These are phyloP conservation scores for Flaveria linearis DNA, from an alignment of 129 eudicot species.

Conservation along the genomic window DNA sequence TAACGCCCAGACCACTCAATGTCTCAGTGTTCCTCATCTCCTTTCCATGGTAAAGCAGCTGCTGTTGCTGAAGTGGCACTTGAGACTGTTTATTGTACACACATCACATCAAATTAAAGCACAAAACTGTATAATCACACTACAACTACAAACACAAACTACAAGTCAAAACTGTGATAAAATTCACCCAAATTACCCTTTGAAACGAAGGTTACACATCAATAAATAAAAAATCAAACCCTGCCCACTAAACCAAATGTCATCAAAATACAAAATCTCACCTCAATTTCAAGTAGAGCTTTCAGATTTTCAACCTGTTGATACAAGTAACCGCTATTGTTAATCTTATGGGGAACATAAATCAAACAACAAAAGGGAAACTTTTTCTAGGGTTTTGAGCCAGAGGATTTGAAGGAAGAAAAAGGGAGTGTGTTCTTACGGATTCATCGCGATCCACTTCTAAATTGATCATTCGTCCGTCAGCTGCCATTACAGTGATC, in stretches of 20 bases:
- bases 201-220: not conserved
- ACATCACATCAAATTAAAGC: constrained; percentile 4
- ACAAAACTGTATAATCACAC: not conserved
- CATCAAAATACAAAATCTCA: constrained; percentile 26
- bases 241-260: not conserved
- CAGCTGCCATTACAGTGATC: constrained; percentile 92
- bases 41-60: constrained; percentile 78
- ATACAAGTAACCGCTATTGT: not conserved
- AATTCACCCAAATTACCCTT: not conserved
- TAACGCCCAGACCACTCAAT: constrained; percentile 76
- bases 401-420: not conserved
- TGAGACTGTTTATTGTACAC: constrained; percentile 52
- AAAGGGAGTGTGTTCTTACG: constrained; percentile 33
- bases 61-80: constrained; percentile 88
- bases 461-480: constrained; percentile 79
- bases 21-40: constrained; percentile 85
- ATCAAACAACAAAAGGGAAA: not conserved
- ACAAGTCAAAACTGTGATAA: not conserved
- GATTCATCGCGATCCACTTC: constrained; percentile 93
- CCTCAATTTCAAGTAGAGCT: constrained; percentile 98
- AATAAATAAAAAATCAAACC: too few relatives aligned
- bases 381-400: constrained; percentile 34
- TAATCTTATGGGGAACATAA: not conserved
- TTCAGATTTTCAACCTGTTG: constrained; percentile 89
- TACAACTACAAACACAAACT: not conserved